Conservation (phyloP, 352 stramenopile genomes). For the Peronospora tabacina region DNA sequence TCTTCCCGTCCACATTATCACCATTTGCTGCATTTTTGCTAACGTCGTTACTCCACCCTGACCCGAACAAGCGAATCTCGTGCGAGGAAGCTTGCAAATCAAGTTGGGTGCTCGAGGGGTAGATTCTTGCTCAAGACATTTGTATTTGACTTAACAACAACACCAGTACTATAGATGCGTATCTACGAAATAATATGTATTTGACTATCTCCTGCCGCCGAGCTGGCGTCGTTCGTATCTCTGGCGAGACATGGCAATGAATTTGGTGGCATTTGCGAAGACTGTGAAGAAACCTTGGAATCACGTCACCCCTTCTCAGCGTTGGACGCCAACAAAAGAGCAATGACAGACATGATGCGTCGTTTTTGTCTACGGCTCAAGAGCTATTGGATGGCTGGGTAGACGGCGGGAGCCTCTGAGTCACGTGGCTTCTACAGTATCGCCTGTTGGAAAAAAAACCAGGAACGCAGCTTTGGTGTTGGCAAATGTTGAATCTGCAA, state of each 20-base stretch:
- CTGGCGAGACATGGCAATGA: not conserved
- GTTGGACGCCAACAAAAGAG: too few species aligned
- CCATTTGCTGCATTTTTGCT: slow-evolving; percentile 59
- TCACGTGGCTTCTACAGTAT: too few species aligned
- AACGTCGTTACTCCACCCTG: slow-evolving; percentile 73
- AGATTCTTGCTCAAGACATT: slow-evolving; percentile 16
- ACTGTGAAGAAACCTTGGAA: slow-evolving; percentile 14
- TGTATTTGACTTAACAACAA: slow-evolving; percentile 22
- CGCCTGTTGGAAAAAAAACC: too few species aligned
- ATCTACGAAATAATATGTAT: slow-evolving; percentile 39
- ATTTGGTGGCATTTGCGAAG: slow-evolving; percentile 10
- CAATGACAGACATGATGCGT: too few species aligned
- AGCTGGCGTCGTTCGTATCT: not conserved
- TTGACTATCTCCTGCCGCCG: slow-evolving; percentile 21
- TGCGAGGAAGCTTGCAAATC: slow-evolving; percentile 81
- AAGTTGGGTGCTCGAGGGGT: slow-evolving; percentile 48
- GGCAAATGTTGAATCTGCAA: too few species aligned
- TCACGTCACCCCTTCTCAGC: too few species aligned
- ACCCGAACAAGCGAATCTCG: slow-evolving; percentile 67
- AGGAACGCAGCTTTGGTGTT: too few species aligned
- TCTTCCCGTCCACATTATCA: slow-evolving; percentile 75
- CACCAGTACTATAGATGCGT: slow-evolving; percentile 38
- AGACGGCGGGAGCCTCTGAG: too few species aligned
- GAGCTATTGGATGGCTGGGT: too few species aligned
- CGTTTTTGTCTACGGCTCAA: too few species aligned